Evolutionary conservation across 164 flowering plant species (phyloP).

Genomic region (Piper longum): DNA sequence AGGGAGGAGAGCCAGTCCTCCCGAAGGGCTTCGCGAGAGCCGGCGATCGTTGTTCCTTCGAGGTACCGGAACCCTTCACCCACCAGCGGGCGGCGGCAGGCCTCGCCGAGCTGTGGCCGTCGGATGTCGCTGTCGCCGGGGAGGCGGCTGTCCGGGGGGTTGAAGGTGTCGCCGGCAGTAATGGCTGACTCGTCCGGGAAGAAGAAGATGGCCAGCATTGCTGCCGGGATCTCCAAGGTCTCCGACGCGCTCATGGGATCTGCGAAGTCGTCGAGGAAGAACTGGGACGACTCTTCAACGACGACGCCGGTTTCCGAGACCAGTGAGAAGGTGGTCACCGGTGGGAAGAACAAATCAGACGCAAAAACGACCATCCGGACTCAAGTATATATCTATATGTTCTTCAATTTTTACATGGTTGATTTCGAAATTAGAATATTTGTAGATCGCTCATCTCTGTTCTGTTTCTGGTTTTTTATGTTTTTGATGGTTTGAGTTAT

Average conservation of each 20-base stretch:
- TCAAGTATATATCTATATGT: conserved; percentile 32
- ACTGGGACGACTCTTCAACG: conserved; percentile 56
- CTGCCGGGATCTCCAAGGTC: conserved; percentile 57
- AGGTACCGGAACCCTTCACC: conserved; percentile 69
- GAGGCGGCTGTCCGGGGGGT: conserved; percentile 60
- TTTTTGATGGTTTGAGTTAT: background rate
- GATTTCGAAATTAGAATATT: no score
- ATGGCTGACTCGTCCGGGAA: conserved; percentile 33
- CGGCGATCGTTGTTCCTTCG: conserved; percentile 82
- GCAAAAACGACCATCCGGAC: conserved; percentile 60
- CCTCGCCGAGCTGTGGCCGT: conserved; percentile 11
- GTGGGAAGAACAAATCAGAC: conserved; percentile 37
- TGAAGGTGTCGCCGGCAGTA: conserved; percentile 44
- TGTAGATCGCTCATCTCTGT: no score
- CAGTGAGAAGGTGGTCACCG: conserved; percentile 25
- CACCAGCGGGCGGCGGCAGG: conserved; percentile 32
- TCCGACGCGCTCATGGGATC: conserved; percentile 55
- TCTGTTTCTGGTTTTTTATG: no score
- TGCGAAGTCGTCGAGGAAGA: conserved; percentile 49
- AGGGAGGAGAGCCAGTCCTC: conserved; percentile 34
- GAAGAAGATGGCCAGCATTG: conserved; percentile 64
- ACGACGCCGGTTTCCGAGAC: conserved; percentile 21
- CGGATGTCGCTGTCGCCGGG: conserved; percentile 70
- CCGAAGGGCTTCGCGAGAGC: conserved; percentile 45
- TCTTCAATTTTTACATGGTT: no score